These are phyloP conservation scores for Bipolaris zeicola DNA, from an alignment of 2,329 filamentous ascomycete species.

Conservation along the genomic window DNA sequence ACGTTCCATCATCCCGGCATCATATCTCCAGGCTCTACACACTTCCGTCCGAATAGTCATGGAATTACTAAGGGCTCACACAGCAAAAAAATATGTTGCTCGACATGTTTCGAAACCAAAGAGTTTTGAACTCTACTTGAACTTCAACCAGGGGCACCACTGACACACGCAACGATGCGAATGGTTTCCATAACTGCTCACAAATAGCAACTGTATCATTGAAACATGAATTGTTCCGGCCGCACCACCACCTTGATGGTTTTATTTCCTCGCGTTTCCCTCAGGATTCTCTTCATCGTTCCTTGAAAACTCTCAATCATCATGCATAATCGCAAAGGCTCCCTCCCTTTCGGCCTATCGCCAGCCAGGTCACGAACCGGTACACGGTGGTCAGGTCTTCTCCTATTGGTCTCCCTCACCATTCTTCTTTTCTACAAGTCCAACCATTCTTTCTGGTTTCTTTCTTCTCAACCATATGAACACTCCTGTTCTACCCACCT, in stretches of 20 bases:
- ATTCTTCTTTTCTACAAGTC: constrained; percentile 18
- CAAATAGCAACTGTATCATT: neutral
- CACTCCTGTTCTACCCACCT: constrained; percentile 22
- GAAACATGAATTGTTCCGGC: constrained; percentile 4
- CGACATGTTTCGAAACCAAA: constrained; percentile 3
- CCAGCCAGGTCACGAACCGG: constrained; percentile 16
- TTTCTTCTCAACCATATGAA: constrained; percentile 15
- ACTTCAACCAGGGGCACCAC: neutral
- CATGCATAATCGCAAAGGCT: constrained; percentile 21
- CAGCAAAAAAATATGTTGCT: neutral
- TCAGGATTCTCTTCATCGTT: neutral
- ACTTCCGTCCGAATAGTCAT: neutral
- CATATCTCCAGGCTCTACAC: neutral
- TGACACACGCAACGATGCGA: constrained; percentile 10
- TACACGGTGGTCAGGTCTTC: constrained; percentile 19
- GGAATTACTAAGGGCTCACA: neutral
- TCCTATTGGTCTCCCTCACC: constrained; percentile 14
- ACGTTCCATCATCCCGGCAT: neutral
- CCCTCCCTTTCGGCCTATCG: constrained; percentile 6
- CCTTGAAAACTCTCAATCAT: neutral
- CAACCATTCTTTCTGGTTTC: constrained; percentile 9
- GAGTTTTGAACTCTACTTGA: neutral
- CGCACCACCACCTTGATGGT: neutral
- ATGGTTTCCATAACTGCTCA: neutral
- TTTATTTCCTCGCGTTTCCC: neutral